Evolutionary conservation across 2,329 filamentous ascomycete genomes (phyloP), one percentile per base, ranked within the genome.

Genomic region (Epichloe festucae): DNA sequence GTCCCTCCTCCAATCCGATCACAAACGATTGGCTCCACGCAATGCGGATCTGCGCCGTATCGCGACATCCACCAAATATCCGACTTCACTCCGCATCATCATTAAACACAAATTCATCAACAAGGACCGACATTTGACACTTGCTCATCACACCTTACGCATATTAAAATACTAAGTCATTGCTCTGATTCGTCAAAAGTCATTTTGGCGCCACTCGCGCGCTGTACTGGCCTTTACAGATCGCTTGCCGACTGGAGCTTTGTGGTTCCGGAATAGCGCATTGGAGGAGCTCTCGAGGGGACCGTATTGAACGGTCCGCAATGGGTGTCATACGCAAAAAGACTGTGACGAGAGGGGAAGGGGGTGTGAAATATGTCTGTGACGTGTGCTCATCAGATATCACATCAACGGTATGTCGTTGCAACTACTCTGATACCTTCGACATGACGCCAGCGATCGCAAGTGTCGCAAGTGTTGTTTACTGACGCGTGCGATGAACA

Each of bases 281-380:
- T 17, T 21, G 27, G 14, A 40, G 27, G 3, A 49, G 46, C 31
- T 19, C 15, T n/a, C 4, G 34, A 21, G 46, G 19, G 4, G 12
- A 41, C 43, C 34, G 12, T 27, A 34, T 39, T 39, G 12, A 3
- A 42, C 19, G 1, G 3, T 21, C 14, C 19, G 7, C 44, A 17
- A 96, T 96, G 91, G 90, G 89, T 60, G 86, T 95, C 63, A 95
- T 96, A 67, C 86, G 90, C 66, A 96, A 96, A 76, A 96, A 96
- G 74, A 93, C 88, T 54, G 87, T 86, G 58, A 83, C 84, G 51
- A 78, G 87, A 63, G 88, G 85, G 49, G 89, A 96, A 65, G 89
- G 87, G 46, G 87, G 87, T 56, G 87, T 89, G 35, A 96, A 97
- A 67, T 98, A 95, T 67, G 89, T 97, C 58, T 98, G 93, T 73